Conservation (phyloP, 331 rosid species). For the Arachis monticola region DNA sequence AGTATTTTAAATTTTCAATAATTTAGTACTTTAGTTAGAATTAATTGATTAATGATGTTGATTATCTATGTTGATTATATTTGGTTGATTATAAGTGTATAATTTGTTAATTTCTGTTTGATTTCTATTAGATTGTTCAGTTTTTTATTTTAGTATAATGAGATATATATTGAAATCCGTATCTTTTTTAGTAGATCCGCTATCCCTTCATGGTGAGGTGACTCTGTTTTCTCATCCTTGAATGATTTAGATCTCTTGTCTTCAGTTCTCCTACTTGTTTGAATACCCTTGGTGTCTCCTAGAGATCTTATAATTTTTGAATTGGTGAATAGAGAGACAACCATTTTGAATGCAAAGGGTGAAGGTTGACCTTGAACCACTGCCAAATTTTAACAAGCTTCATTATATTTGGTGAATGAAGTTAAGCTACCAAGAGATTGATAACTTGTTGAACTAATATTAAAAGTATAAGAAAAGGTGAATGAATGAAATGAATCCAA, state of each 20-base stretch:
- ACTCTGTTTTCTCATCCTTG: slow-evolving; percentile 33
- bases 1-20: too few species aligned
- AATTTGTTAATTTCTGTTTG: too few species aligned
- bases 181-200: slow-evolving; percentile 55
- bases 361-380: slow-evolving; percentile 58
- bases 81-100: too few species aligned
- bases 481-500: neutral
- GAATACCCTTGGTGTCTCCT: slow-evolving; percentile 37
- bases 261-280: slow-evolving; percentile 33
- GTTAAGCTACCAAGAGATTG: too few species aligned
- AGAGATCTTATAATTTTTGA: slow-evolving; percentile 41
- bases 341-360: slow-evolving; percentile 32
- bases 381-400: slow-evolving; percentile 72
- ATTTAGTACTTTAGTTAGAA: too few species aligned
- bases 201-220: slow-evolving; percentile 58
- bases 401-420: slow-evolving; percentile 47
- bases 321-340: slow-evolving; percentile 11
- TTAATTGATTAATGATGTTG: too few species aligned
- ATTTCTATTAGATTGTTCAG: too few species aligned
- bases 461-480: neutral
- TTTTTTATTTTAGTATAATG: too few species aligned
- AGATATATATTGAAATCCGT: slow-evolving; percentile 52
- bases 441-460: neutral
- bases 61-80: too few species aligned
- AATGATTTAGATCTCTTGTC: slow-evolving; percentile 38